Conservation (phyloP, 2,329 filamentous ascomycete species). For the Sporothrix curviconia region DNA sequence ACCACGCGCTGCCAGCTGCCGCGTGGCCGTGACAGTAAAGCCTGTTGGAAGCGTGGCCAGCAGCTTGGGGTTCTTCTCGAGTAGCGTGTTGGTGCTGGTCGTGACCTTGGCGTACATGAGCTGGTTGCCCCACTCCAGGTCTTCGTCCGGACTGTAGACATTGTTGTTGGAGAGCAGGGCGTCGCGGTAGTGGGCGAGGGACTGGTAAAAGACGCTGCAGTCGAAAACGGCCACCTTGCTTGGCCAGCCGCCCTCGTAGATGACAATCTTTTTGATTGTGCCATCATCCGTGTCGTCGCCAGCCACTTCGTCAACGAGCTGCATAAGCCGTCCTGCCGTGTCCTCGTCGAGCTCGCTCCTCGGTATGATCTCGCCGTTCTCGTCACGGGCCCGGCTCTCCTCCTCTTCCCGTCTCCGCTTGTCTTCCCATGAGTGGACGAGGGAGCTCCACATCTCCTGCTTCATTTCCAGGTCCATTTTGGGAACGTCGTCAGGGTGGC, state of each 20-base stretch:
- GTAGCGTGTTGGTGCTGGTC: conserved; percentile 86
- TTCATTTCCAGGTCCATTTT: conserved; percentile 7
- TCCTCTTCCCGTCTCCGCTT: not conserved
- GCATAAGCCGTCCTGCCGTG: conserved; percentile 5
- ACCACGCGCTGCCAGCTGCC: conserved; percentile 80
- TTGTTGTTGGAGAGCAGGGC: conserved; percentile 43
- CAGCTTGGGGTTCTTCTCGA: conserved; percentile 82
- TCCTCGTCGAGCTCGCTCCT: not conserved
- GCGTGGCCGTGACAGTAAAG: conserved; percentile 82
- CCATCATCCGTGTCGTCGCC: conserved; percentile 61
- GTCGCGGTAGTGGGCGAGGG: conserved; percentile 59
- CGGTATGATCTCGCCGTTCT: not conserved
- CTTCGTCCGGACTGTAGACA: conserved; percentile 21
- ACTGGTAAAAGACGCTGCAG: conserved; percentile 69
- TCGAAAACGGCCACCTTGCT: conserved; percentile 79
- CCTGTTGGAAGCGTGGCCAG: conserved; percentile 72
- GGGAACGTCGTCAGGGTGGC: conserved; percentile 3
- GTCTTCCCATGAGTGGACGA: conserved; percentile 15
- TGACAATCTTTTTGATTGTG: conserved; percentile 60
- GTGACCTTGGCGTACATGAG: conserved; percentile 87
- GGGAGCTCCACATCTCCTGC: conserved; percentile 18
- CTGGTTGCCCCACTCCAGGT: conserved; percentile 60
- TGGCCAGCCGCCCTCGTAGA: conserved; percentile 64
- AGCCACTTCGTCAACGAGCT: conserved; percentile 11
- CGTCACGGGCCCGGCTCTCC: not conserved